Base-by-base conservation (phyloP, 495 filamentous ascomycete genomes). In the Neurospora sp. region DNA sequence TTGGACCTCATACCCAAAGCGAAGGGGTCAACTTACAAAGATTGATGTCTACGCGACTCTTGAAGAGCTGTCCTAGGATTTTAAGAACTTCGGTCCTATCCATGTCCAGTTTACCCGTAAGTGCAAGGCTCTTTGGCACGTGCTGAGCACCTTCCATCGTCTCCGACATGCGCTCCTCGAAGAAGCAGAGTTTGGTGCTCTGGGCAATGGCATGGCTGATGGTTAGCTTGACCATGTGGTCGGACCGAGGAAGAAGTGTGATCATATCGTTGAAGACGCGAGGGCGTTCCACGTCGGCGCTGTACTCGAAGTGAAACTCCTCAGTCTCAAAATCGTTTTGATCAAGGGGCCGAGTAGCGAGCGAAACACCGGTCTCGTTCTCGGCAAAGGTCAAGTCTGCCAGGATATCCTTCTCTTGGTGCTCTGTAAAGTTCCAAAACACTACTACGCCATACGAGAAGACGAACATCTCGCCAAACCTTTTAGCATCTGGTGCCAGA, bases 251-350 rank as follows among this genome's bases (percentile, higher is more conserved):
- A 39, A 94, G 87, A 14, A 99, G 85, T 1, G 96, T 99, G 79
- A 99, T 98, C 96, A 99, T 98, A 80, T 99, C 96, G 80, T 99
- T 97, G 82, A 93, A 99, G 72, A 99, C 92, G 72, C 96, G 87
- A 9, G 96, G 96, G 35, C 94, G 88, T 48, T 93, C 90, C 37
- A 94, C 93, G 70, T 92, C 87, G 1, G 89, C 88, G 73, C 92
- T 94, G 82, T 99, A 99, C 79, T 98, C 94, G 82, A 99, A 98
- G 82, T 99, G 96, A 79, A 99, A 97, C 78, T 98, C 95, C 78
- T 99, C 96, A 4, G 93, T 98, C 84, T 99, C 96, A 77, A 97
- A 97, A 77, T 99, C 95, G 72, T 90, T 89, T 81, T 94, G 92
- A 73, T 89, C 86, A 23, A 93, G 86, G 5, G 93, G 90, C 59